These are phyloP conservation scores for Penicillium antarcticum DNA, from an alignment of 495 filamentous ascomycete species.

Conservation along the genomic window DNA sequence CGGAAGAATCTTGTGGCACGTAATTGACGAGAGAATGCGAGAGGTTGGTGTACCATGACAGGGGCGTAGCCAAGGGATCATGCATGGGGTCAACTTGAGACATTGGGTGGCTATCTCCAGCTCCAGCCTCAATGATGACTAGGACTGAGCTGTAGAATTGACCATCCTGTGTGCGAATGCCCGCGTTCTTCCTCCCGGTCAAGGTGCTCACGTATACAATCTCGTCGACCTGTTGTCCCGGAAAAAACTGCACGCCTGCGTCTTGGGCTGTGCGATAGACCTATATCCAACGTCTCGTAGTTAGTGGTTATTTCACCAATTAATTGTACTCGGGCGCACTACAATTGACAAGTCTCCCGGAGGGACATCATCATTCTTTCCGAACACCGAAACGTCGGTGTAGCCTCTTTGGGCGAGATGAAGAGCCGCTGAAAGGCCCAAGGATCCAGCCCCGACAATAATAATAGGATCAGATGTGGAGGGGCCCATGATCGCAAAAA, in stretches of 20 bases:
- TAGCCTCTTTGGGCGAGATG: conserved; percentile 47
- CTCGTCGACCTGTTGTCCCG: conserved; percentile 28
- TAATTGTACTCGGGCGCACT: background rate
- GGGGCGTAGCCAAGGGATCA: conserved; percentile 27
- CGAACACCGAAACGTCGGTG: conserved; percentile 37
- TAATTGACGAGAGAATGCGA: conserved; percentile 55
- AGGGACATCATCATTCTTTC: conserved; percentile 16
- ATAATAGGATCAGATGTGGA: conserved; percentile 20
- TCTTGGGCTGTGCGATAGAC: conserved; percentile 24
- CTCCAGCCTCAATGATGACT: conserved; percentile 44
- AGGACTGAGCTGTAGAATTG: conserved; percentile 32
- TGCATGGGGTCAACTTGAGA: conserved; percentile 31
- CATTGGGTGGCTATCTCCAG: conserved; percentile 35
- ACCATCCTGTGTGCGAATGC: conserved; percentile 36
- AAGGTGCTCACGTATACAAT: conserved; percentile 24
- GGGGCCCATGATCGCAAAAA: conserved; percentile 13
- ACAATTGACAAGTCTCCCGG: conserved; percentile 33
- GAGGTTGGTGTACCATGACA: conserved; percentile 59
- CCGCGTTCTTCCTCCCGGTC: conserved; percentile 21
- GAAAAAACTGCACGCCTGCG: conserved; percentile 34
- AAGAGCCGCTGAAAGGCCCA: conserved; percentile 49
- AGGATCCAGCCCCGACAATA: conserved; percentile 47
- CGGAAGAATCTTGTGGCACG: conserved; percentile 41
- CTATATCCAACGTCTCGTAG: conserved; percentile 6
- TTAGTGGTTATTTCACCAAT: conserved; percentile 12